Conservation (phyloP, 129 eudicot genomes). For the Silybum marianum region DNA sequence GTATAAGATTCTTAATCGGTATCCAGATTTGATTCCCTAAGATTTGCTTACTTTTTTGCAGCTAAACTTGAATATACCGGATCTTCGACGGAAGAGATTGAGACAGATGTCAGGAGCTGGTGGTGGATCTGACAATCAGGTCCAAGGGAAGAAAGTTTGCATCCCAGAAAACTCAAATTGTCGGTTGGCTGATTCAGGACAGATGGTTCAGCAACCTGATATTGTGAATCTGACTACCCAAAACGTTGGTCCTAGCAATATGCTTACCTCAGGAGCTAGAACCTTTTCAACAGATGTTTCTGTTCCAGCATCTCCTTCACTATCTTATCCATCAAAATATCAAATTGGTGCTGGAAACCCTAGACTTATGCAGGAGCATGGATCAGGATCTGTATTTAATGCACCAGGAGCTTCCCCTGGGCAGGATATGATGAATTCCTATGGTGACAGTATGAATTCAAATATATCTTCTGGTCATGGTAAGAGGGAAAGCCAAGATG, state of each 20-base stretch:
- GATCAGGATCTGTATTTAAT: conserved; percentile 47
- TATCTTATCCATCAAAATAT: conserved; percentile 64
- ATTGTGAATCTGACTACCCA: conserved; percentile 53
- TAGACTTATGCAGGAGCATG: conserved; percentile 62
- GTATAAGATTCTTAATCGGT: conserved; percentile 9
- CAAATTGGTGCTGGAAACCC: conserved; percentile 64
- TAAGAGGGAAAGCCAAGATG: conserved; percentile 85
- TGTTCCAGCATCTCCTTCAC: conserved; percentile 47
- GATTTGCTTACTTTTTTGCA: conserved; percentile 27
- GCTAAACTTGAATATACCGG: conserved; percentile 60
- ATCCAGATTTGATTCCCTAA: background rate
- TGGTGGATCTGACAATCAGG: conserved; percentile 44
- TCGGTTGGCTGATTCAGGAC: conserved; percentile 47
- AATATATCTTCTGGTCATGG: conserved; percentile 49
- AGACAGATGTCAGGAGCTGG: conserved; percentile 58
- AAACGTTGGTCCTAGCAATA: conserved; percentile 46
- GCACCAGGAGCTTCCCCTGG: conserved; percentile 56
- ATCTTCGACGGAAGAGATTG: conserved; percentile 65
- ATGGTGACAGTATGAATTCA: conserved; percentile 50
- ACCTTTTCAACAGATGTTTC: conserved; percentile 45
- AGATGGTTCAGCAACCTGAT: conserved; percentile 50
- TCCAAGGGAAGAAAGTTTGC: conserved; percentile 68
- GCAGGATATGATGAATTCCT: conserved; percentile 68
- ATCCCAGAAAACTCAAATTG: conserved; percentile 55
- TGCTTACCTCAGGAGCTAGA: conserved; percentile 48